These are phyloP conservation scores for Jamesozyma gamospora DNA, from an alignment of 805 yeast species.

Conservation along the genomic window DNA sequence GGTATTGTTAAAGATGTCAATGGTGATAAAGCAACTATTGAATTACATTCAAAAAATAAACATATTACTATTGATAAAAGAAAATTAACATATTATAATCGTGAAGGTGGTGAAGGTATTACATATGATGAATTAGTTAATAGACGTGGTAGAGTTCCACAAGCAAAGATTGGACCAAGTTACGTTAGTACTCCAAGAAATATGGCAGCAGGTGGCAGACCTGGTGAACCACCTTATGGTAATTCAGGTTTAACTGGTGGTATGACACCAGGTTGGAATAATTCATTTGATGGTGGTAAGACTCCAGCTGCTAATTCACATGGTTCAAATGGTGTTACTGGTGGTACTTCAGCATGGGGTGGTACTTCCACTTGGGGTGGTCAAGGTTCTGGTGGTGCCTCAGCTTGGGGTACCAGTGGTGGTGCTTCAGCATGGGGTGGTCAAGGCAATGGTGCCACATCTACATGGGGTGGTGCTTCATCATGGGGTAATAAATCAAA, in stretches of 20 bases:
- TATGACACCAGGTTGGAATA: constrained; percentile 46
- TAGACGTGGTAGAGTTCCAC: constrained; percentile 33
- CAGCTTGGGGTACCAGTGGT: constrained; percentile 35
- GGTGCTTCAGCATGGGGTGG: constrained; percentile 37
- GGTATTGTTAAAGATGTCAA: constrained; percentile 92
- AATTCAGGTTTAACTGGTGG: constrained; percentile 32
- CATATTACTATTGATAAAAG: constrained; percentile 75
- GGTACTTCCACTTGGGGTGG: constrained; percentile 40
- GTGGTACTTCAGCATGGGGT: constrained; percentile 35
- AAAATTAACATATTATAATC: constrained; percentile 64
- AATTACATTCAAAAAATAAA: constrained; percentile 85
- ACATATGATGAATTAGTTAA: constrained; percentile 75
- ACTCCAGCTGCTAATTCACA: constrained; percentile 33
- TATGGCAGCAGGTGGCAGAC: constrained; percentile 25
- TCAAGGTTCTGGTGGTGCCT: constrained; percentile 31
- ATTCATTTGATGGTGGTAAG: constrained; percentile 42
- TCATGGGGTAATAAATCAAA: constrained; percentile 30
- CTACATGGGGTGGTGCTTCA: constrained; percentile 33
- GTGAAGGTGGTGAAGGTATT: constrained; percentile 51
- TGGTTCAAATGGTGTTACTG: constrained; percentile 25
- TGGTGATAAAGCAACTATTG: constrained; percentile 85
- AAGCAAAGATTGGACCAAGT: constrained; percentile 29
- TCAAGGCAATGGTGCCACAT: constrained; percentile 30
- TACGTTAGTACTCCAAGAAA: constrained; percentile 28
- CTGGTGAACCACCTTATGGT: constrained; percentile 13